These are phyloP conservation scores for Aspergillus panamensis DNA, from an alignment of 495 filamentous ascomycete species.

Conservation along the genomic window DNA sequence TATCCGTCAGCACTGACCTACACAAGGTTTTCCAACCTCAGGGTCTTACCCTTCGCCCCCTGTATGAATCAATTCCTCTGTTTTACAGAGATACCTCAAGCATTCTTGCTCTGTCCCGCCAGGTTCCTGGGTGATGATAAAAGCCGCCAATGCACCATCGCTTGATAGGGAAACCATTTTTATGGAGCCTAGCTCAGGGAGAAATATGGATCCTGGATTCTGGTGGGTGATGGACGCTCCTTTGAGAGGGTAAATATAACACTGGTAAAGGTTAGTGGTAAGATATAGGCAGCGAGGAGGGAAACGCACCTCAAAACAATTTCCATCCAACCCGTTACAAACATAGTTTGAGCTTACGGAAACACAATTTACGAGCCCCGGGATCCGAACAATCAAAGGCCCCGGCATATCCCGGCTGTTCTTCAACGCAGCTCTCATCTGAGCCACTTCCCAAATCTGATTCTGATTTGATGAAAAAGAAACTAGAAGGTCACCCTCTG, in stretches of 20 bases:
- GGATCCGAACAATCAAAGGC: background rate
- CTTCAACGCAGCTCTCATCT: background rate
- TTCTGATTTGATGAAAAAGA: slow-evolving; percentile 15
- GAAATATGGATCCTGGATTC: background rate
- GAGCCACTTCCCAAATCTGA: slow-evolving; percentile 5
- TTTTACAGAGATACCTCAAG: slow-evolving; percentile 14
- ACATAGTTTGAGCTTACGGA: slow-evolving; percentile 17
- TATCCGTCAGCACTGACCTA: background rate
- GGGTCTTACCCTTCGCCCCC: slow-evolving; percentile 8
- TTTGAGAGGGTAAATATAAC: slow-evolving; percentile 12
- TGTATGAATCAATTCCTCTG: slow-evolving; percentile 12
- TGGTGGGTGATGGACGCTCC: background rate
- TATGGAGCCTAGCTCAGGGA: slow-evolving; percentile 11
- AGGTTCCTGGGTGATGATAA: slow-evolving; percentile 7
- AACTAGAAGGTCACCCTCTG: slow-evolving; percentile 10
- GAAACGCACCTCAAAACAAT: slow-evolving; percentile 14
- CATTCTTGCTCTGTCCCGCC: slow-evolving; percentile 3
- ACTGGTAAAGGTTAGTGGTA: slow-evolving; percentile 7
- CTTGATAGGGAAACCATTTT: slow-evolving; percentile 14
- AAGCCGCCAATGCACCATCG: slow-evolving; percentile 15
- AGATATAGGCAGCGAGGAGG: background rate
- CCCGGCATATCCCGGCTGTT: background rate
- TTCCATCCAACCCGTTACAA: slow-evolving; percentile 1
- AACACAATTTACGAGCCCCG: slow-evolving; percentile 10
- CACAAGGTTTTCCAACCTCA: background rate